Percentiles rank a stretch among this genome's conserved stretches.
Evolutionary conservation across 306 rosid species (phyloP).

Genomic region (Rosa multiflora): DNA sequence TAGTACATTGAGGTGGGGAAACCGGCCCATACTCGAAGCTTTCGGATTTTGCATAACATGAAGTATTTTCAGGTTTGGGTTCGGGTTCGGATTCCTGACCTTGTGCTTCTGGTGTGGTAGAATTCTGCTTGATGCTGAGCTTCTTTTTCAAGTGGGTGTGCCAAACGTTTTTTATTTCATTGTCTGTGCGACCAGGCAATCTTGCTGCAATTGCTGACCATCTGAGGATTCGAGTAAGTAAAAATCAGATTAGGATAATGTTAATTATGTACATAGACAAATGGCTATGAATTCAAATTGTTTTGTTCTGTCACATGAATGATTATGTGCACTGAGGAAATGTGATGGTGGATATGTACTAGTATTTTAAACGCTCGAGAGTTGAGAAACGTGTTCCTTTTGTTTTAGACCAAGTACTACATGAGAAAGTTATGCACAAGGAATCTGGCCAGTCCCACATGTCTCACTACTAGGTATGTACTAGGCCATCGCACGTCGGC

Average conservation of each 20-base stretch:
- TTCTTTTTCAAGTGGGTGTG: conserved; percentile 89
- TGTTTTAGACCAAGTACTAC: neutral
- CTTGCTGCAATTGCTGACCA: conserved; percentile 90
- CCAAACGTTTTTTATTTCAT: conserved; percentile 93
- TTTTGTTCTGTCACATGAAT: conserved; percentile 2
- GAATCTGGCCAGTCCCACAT: conserved; percentile 33
- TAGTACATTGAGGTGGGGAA: conserved; percentile 42
- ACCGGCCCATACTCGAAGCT: conserved; percentile 10
- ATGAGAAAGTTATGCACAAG: conserved; percentile 29
- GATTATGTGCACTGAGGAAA: conserved; percentile 8
- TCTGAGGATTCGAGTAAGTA: conserved; percentile 33
- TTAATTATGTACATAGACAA: neutral
- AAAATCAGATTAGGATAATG: neutral
- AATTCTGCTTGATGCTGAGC: conserved; percentile 36
- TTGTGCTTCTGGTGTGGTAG: conserved; percentile 17
- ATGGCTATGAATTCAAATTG: neutral
- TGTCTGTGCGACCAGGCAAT: conserved; percentile 87
- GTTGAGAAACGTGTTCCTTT: conserved; percentile 13
- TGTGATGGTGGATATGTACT: neutral
- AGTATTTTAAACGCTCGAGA: neutral
- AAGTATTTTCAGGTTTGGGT: neutral
- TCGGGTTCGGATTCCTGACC: neutral
- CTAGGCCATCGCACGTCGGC: neutral
- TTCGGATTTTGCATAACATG: neutral
- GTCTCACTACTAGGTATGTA: neutral